These are phyloP conservation scores for Sporothrix dimorphospora DNA, from an alignment of 2,329 filamentous ascomycete species.

Conservation along the genomic window DNA sequence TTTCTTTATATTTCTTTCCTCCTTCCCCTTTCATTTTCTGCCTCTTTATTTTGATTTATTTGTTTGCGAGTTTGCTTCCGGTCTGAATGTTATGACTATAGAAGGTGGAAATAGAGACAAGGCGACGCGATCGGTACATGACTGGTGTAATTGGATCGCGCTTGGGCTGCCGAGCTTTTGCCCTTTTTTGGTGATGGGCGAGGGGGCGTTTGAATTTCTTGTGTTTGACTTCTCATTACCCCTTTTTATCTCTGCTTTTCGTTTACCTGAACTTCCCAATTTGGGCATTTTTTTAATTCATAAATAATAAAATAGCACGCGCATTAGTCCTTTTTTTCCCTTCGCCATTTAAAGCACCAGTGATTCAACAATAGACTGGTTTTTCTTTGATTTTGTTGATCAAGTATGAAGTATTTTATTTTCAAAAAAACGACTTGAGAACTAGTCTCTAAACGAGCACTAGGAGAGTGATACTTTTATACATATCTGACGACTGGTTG, in stretches of 20 bases:
- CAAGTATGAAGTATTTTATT: background rate
- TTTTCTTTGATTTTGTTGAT: no score
- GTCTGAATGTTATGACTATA: slow-evolving; percentile 26
- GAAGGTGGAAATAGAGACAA: slow-evolving; percentile 18
- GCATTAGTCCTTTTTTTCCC: background rate
- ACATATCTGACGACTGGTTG: background rate
- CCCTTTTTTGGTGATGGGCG: background rate
- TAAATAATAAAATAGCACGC: slow-evolving; percentile 10
- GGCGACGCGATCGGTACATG: slow-evolving; percentile 17
- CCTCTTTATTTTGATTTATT: background rate
- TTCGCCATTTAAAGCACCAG: no score
- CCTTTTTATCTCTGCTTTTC: background rate
- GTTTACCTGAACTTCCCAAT: background rate
- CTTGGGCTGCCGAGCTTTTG: slow-evolving; percentile 6
- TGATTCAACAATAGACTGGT: no score
- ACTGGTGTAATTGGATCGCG: slow-evolving; percentile 16
- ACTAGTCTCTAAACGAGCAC: background rate
- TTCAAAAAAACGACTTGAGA: background rate
- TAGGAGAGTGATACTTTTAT: no score
- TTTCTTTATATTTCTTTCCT: background rate
- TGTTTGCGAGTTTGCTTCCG: background rate
- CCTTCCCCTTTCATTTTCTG: background rate
- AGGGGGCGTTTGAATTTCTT: background rate
- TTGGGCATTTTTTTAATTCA: background rate
- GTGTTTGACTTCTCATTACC: background rate